Base-by-base conservation (phyloP, 1,139 yeast genomes). In the Candida labiduridarum region DNA sequence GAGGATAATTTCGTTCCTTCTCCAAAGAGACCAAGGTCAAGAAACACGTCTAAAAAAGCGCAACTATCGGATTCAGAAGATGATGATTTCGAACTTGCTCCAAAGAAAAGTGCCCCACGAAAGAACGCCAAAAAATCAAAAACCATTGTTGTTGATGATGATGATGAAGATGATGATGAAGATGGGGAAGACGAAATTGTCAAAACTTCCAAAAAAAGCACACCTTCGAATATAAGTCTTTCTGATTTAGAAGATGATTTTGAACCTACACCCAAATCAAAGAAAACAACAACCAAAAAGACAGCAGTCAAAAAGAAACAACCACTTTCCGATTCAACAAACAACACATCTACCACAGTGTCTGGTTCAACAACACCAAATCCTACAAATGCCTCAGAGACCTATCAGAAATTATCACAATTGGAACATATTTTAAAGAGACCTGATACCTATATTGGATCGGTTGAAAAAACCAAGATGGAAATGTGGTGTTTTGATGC, bases 371-470 rank as follows among this genome's bases (percentile, higher is more conserved):
- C 41, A 29, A 40, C 43, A 18, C 51, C 38, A 44, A 56, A 49
- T 39, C 44, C 46, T 11, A 42, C 58, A 11, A 67, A 60, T 57
- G 80, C 80, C 4, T 87, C 97, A 8, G 88, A 87, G 47, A 94
- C 89, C 60, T 95, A 95, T 69, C 98, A 94, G 68, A 89, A 89
- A 70, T 83, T 95, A 49, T 86, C 97, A 3, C 99, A 92, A 69
- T 76, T 95, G 61, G 98, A 95, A 65, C 99, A 95, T 79, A 94
- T 95, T 55, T 77, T 95, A 63, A 91, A 91, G 68, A 87, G 99
- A 69, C 99, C 99, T 1, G 99, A 95, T 66, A 94, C 99, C 14
- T 95, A 95, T 70, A 87, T 95, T 60, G 99, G 99, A 6, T 91
- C 98, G 1, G 88, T 92, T 38, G 99, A 94, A 68, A 81, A 79